A percentile compares a stretch with the other conserved stretches of the same genome.
Evolutionary conservation across 1,284 basidiomycete genomes (phyloP).

Genomic region (Coniophora puteana): DNA sequence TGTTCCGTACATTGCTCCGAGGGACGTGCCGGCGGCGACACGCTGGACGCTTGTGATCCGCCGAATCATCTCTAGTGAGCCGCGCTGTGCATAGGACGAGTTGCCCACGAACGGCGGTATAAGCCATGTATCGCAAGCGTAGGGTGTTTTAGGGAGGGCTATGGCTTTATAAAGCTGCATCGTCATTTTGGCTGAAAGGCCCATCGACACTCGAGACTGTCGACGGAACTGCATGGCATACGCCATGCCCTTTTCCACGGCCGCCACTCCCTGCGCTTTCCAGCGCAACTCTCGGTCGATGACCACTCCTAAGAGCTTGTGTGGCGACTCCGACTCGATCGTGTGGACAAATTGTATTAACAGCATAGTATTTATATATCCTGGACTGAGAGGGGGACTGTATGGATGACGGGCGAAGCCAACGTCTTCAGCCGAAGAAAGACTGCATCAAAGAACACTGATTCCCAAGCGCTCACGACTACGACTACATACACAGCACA

Average conservation of each 20-base stretch:
- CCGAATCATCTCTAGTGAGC: conserved; percentile 10
- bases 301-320: conserved; percentile 14
- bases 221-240: conserved; percentile 5
- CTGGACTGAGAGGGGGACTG: no score
- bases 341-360: no score
- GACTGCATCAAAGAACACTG: no score
- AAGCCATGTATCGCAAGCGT: conserved; percentile 11
- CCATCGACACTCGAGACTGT: conserved; percentile 1
- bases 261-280: conserved; percentile 4
- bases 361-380: no score
- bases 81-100: neutral
- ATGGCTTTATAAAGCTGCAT: conserved; percentile 9
- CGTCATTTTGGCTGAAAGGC: neutral
- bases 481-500: no score
- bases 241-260: conserved; percentile 9
- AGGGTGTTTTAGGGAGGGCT: conserved; percentile 11
- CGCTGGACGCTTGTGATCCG: conserved; percentile 12
- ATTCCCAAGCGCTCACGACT: no score
- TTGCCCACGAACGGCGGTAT: neutral
- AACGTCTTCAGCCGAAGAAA: no score
- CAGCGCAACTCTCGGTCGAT: conserved; percentile 12
- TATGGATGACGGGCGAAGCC: no score
- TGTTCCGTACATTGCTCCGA: conserved; percentile 18
- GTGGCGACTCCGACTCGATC: conserved; percentile 1
- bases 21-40: conserved; percentile 13